Evolutionary conservation across 2,329 filamentous ascomycete genomes (phyloP).

Genomic region (Pseudonectria foliicola): DNA sequence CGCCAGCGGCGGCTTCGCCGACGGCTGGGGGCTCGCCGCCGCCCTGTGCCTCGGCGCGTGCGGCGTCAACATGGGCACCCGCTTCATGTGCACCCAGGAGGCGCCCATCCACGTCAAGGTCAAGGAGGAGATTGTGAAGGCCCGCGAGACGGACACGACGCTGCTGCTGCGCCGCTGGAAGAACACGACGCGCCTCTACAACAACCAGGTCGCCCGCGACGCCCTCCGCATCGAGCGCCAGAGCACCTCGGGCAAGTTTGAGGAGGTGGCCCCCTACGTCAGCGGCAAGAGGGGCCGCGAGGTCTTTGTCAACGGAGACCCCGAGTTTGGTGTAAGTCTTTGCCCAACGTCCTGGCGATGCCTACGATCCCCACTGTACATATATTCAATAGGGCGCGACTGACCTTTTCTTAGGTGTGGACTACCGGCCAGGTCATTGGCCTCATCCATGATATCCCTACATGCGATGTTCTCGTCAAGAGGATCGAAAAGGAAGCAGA

Average conservation of each 20-base stretch:
- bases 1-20: conserved; percentile 90
- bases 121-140: conserved; percentile 85
- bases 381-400: too few species aligned
- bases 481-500: conserved; percentile 75
- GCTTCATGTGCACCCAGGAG: conserved; percentile 95
- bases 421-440: conserved; percentile 95
- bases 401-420: conserved; percentile 62
- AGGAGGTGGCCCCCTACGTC: conserved; percentile 78
- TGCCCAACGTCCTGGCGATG: too few species aligned
- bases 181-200: conserved; percentile 84
- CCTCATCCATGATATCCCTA: conserved; percentile 75
- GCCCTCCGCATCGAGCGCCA: conserved; percentile 78
- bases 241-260: conserved; percentile 79
- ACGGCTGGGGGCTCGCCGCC: conserved; percentile 87
- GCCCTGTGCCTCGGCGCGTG: conserved; percentile 84
- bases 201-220: conserved; percentile 78
- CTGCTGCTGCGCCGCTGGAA: conserved; percentile 84
- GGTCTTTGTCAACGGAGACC: conserved; percentile 88
- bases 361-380: too few species aligned
- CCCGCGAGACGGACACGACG: conserved; percentile 85
- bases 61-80: conserved; percentile 97
- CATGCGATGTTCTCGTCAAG: conserved; percentile 59
- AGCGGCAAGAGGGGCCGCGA: conserved; percentile 85
- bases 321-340: conserved; percentile 78
- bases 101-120: conserved; percentile 88